A percentile compares a stretch with the other conserved stretches of the same genome.
Evolutionary conservation across 2,329 filamentous ascomycete species (phyloP).

Genomic region (Cryphonectria naterciae): DNA sequence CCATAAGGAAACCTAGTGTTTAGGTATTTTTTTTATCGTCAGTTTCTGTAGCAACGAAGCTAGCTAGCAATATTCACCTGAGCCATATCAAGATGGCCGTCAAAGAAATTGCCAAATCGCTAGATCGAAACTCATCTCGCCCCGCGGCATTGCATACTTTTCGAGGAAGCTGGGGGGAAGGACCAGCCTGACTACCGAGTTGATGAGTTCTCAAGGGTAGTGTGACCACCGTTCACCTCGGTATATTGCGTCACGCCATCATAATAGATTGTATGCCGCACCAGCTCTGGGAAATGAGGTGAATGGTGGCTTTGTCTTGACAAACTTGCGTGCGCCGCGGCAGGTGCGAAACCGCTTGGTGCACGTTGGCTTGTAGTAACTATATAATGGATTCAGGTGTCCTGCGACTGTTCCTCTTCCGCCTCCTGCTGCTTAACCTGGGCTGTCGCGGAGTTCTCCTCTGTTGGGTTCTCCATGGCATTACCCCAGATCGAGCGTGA

Average conservation of each 20-base stretch:
- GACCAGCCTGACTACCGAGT: not conserved
- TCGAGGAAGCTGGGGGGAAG: not conserved
- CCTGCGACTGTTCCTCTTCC: not conserved
- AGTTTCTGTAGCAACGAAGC: too few relatives aligned
- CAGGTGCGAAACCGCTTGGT: too few relatives aligned
- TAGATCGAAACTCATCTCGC: not conserved
- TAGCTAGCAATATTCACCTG: not conserved
- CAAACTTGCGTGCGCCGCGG: too few relatives aligned
- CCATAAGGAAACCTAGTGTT: too few relatives aligned
- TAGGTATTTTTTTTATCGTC: too few relatives aligned
- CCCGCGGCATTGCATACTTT: not conserved
- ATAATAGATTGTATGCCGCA: not conserved
- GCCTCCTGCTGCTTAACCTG: not conserved
- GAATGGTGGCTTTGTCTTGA: not conserved
- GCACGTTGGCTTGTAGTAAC: too few relatives aligned
- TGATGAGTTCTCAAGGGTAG: not conserved
- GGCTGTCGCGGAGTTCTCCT: not conserved
- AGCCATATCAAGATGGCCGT: not conserved
- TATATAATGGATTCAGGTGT: not conserved
- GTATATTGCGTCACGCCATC: not conserved
- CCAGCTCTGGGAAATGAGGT: not conserved
- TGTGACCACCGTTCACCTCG: not conserved
- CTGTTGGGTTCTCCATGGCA: not conserved
- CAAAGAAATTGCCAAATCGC: not conserved
- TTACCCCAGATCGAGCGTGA: not conserved